Evolutionary conservation across 768 basidiomycete genomes (phyloP).

Genomic region (Mycena filopes): DNA sequence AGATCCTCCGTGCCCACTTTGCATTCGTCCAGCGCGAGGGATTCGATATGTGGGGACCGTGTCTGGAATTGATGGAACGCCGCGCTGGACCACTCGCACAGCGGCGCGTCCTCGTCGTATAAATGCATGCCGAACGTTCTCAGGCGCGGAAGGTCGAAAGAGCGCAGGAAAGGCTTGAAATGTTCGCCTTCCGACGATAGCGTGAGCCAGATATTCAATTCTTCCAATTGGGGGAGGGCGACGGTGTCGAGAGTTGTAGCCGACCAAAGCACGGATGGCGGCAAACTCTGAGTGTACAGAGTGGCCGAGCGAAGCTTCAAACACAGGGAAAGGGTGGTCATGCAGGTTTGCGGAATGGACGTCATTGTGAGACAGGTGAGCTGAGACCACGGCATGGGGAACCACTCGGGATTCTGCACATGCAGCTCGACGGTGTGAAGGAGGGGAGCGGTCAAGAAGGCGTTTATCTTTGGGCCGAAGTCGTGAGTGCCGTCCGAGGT

Average conservation of each 20-base stretch:
- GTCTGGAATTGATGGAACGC: slow-evolving; percentile 11
- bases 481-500: background rate
- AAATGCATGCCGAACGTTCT: background rate
- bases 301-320: background rate
- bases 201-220: slow-evolving; percentile 3
- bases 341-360: background rate
- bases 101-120: background rate
- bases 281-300: background rate
- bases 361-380: background rate
- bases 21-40: slow-evolving; percentile 1
- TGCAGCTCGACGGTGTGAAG: slow-evolving; percentile 5
- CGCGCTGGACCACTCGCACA: background rate
- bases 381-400: slow-evolving; percentile 22
- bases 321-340: slow-evolving; percentile 13
- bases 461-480: background rate
- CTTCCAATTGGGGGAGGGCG: background rate
- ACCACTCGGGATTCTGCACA: background rate
- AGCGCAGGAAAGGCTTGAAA: slow-evolving; percentile 13
- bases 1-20: slow-evolving; percentile 10
- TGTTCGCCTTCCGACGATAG: background rate
- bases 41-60: background rate
- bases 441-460: slow-evolving; percentile 9
- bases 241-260: background rate
- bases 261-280: background rate
- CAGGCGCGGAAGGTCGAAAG: slow-evolving; percentile 3